Base-by-base conservation (phyloP, 1,284 basidiomycete genomes). In the Apiotrichum montevideense region DNA sequence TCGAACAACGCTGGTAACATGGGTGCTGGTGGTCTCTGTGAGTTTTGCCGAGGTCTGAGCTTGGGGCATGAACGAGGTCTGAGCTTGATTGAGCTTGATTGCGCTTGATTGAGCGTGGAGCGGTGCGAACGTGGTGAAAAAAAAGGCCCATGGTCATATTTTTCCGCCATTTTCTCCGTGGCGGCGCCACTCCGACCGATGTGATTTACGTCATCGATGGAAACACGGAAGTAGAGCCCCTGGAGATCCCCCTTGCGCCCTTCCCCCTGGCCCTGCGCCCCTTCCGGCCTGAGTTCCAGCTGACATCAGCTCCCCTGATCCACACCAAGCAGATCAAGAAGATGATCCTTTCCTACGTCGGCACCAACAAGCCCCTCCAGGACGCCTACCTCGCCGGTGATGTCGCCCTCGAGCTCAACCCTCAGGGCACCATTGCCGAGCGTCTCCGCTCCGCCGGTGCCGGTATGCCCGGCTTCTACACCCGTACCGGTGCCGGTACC, bases 391-490 rank as follows among this genome's bases (percentile, higher is more conserved):
- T 95, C 48, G 79, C 82, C 21, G 92, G 92, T 53, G 79, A 88
- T 60, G 86, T 95, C 61, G 84, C 87, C 0, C 78, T 96, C 43
- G 92, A 96, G 71, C 85, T 96, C 37, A 88, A 87, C 46, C 92
- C 92, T 2, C 92, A 96, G 78, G 92, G 79, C n/a, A 94, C 91
- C 10, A 84, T 98, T 35, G 87, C 88, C 15, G 95, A 96, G 72
- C 86, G 93, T 61, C 82, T 96, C 60, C 85, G 94, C 37, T 88
- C 94, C 4, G 91, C 91, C 57, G 94, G 89, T 3, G 90, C 91
- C 29, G 95, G 95, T 56, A 94, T 96, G 66, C 95, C 95, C 6
- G 94, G 90, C 9, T 94, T 98, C 80, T 98, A 83, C 78, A 98
- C 93, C 4, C 90, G 93, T 4, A 96, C 93, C 3, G 95, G 94